Evolutionary conservation across 1,284 basidiomycete genomes (phyloP), one percentile per base, ranked within the genome.

Genomic region (Volvariella volvacea): DNA sequence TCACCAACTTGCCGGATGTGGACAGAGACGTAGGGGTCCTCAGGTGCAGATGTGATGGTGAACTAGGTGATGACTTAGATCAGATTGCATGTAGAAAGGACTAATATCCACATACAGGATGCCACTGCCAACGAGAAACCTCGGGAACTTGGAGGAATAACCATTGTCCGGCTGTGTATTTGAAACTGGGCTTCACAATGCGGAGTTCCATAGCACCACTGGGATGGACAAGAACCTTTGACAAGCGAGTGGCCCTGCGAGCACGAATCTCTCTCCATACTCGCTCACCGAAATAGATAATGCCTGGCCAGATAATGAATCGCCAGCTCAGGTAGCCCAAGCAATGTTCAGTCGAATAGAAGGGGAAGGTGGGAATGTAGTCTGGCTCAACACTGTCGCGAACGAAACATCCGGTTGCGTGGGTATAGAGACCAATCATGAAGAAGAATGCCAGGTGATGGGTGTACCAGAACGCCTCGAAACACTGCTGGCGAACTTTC

Each of bases 391-490:
- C 68, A 3, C 77, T 73, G 56, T 92, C 88, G 47, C 92, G 88
- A 43, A 94, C 92, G 65, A 94, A 94, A 64, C 91, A 94, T 14
- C 91, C 92, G 44, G 86, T 89, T 3, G 92, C 90, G 62, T 94
- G 91, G 6, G 88, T 76, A 65, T 88, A 92, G 42, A 93, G 74
- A 21, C 78, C 85, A 49, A 92, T 73, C 83, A 91, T 88, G 70
- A 91, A 92, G 72, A 92, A 91, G 73, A 91, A 89, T 7, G 89
- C 90, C 38, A 92, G 77, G 56, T 92, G 90, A 53, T 92, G 89
- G 17, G 89, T 92, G 64, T 91, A 92, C 91, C 90, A 93, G 70
- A 94, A 94, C 0, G 79, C 88, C 63, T 94, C 91, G 62, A 92
- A 93, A 67, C 82, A 88, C 64, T 92, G 88, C 49, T 78, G 62